Percentiles rank a stretch among this genome's conserved stretches.
Conservation (phyloP, 2,329 filamentous ascomycete species). For the Arthrobotrys pseudoclavata region DNA sequence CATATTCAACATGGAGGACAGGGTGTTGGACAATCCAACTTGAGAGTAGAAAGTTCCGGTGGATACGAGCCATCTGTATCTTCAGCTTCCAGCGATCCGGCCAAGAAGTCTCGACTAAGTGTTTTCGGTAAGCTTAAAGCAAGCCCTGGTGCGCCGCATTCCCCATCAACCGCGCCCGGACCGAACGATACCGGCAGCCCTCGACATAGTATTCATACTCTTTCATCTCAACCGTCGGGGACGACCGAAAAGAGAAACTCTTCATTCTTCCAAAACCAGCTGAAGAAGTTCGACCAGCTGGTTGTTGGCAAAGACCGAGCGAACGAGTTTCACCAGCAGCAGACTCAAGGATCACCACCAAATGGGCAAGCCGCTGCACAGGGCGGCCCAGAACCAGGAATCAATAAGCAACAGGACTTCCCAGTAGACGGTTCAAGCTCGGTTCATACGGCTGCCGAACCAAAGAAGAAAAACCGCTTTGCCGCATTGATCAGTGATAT, state of each 20-base stretch:
- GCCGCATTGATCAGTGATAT: conserved; percentile 43
- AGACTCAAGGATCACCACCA: conserved; percentile 14
- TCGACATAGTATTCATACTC: conserved; percentile 49
- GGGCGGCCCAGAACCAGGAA: conserved; percentile 32
- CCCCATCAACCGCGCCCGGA: conserved; percentile 19
- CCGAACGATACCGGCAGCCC: conserved; percentile 40
- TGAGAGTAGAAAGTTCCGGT: conserved; percentile 39
- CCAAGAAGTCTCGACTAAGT: conserved; percentile 53
- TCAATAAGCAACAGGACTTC: conserved; percentile 51
- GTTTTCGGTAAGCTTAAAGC: conserved; percentile 40
- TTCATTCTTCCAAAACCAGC: conserved; percentile 45
- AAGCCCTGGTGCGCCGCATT: conserved; percentile 12
- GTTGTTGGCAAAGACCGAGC: conserved; percentile 53
- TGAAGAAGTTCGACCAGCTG: conserved; percentile 53
- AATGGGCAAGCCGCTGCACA: conserved; percentile 25
- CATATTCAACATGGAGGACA: conserved; percentile 24
- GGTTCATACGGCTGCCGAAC: conserved; percentile 38
- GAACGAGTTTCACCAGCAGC: conserved; percentile 49
- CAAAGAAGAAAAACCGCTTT: conserved; percentile 53
- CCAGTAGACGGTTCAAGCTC: conserved; percentile 45
- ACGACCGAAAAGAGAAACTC: conserved; percentile 46
- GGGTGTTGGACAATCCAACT: conserved; percentile 21
- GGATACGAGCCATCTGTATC: conserved; percentile 52
- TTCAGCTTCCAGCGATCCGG: conserved; percentile 44
- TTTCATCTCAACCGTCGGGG: conserved; percentile 42